Evolutionary conservation across 352 stramenopile species (phyloP).

Genomic region (Globisporangium megalacanthum): DNA sequence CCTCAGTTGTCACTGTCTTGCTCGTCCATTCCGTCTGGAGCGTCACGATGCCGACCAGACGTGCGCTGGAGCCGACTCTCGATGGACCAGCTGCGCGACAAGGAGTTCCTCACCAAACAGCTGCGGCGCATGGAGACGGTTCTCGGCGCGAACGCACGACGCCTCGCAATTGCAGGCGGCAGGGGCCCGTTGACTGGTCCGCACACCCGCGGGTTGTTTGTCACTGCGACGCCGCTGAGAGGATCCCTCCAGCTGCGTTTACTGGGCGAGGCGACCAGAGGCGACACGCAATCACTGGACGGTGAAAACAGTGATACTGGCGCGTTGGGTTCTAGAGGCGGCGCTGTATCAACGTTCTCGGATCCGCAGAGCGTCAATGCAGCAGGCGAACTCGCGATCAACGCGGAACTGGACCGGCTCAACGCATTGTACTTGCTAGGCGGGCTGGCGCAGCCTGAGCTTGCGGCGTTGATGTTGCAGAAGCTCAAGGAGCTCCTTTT

Average conservation of each 20-base stretch:
- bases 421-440: conserved; percentile 52
- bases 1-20: not conserved
- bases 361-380: not conserved
- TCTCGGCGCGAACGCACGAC: conserved; percentile 17
- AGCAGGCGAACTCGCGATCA: conserved; percentile 9
- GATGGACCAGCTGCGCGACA: conserved; percentile 54
- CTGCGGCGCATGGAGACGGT: conserved; percentile 50
- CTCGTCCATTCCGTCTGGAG: not conserved
- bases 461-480: conserved; percentile 34
- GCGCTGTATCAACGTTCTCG: not conserved
- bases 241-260: conserved; percentile 15
- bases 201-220: conserved; percentile 13
- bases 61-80: conserved; percentile 60
- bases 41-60: conserved; percentile 29
- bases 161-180: conserved; percentile 1
- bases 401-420: conserved; percentile 29
- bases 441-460: conserved; percentile 33
- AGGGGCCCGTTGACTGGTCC: too few relatives aligned
- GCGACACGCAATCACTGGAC: conserved; percentile 14
- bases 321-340: not conserved
- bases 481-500: conserved; percentile 45
- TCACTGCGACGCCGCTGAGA: not conserved
- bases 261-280: conserved; percentile 5
- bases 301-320: conserved; percentile 14
- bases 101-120: conserved; percentile 68